Evolutionary conservation across 495 filamentous ascomycete species (phyloP).

Genomic region (Talaromyces proteolyticus): DNA sequence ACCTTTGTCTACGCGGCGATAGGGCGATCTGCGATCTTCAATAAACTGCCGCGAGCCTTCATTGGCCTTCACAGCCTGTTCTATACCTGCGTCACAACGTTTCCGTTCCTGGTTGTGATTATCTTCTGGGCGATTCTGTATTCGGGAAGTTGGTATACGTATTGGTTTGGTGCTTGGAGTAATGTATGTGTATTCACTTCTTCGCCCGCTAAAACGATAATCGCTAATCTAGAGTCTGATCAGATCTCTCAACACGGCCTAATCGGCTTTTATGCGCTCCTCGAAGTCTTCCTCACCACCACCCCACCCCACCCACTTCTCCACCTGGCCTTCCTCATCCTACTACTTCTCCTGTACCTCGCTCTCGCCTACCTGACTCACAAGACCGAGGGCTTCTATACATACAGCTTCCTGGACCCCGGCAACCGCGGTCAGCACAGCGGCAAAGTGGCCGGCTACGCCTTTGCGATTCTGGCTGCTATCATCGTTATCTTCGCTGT

Average conservation of each 20-base stretch:
- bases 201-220: no score
- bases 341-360: conserved; percentile 63
- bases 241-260: conserved; percentile 67
- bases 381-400: conserved; percentile 63
- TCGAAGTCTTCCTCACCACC: conserved; percentile 66
- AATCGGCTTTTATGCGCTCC: conserved; percentile 63
- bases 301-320: conserved; percentile 44
- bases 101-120: conserved; percentile 60
- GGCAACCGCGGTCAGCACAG: conserved; percentile 35
- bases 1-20: conserved; percentile 56
- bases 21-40: conserved; percentile 50
- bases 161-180: conserved; percentile 51
- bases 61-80: conserved; percentile 60
- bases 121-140: conserved; percentile 49
- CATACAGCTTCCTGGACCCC: conserved; percentile 69
- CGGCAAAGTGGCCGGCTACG: conserved; percentile 38
- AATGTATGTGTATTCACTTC: no score
- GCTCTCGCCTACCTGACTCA: conserved; percentile 68
- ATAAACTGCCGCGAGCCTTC: conserved; percentile 53
- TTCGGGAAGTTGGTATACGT: conserved; percentile 43
- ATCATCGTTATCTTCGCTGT: conserved; percentile 59
- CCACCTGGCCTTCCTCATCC: conserved; percentile 26
- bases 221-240: background rate
- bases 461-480: conserved; percentile 54
- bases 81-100: conserved; percentile 61